Conservation (phyloP, 2,329 filamentous ascomycete genomes). For the Fusarium musae region DNA sequence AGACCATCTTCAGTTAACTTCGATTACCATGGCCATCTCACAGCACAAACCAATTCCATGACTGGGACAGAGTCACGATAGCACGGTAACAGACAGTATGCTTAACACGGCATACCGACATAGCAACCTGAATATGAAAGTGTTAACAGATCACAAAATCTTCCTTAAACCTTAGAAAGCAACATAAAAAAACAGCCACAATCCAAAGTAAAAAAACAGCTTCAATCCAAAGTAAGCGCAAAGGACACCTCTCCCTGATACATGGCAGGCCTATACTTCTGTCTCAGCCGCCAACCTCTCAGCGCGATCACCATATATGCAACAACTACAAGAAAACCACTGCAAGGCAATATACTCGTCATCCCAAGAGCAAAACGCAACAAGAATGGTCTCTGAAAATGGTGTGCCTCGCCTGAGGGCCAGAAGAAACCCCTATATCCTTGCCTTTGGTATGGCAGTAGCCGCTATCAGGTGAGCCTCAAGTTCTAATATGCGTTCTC, state of each 20-base stretch:
- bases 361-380: background rate
- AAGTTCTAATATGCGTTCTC: fast-evolving
- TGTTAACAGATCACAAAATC: background rate
- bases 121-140: background rate
- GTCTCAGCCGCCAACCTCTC: background rate
- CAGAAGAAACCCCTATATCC: constrained; percentile 21
- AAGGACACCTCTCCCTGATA: background rate
- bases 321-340: background rate
- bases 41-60: background rate
- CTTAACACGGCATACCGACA: no score
- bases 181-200: no score
- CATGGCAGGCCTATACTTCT: background rate
- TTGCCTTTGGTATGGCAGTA: constrained; percentile 24
- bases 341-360: background rate
- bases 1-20: background rate
- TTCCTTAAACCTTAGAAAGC: background rate
- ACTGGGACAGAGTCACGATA: background rate
- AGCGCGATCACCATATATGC: background rate
- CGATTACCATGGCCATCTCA: background rate
- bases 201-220: background rate
- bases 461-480: constrained; percentile 22
- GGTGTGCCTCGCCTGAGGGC: background rate
- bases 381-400: constrained; percentile 1
- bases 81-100: background rate
- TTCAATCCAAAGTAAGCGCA: background rate